A percentile compares a stretch with the other conserved stretches of the same genome.
These are phyloP conservation scores for Xerocomus potaroensis DNA, from an alignment of 768 basidiomycete genomes.

Conservation along the genomic window DNA sequence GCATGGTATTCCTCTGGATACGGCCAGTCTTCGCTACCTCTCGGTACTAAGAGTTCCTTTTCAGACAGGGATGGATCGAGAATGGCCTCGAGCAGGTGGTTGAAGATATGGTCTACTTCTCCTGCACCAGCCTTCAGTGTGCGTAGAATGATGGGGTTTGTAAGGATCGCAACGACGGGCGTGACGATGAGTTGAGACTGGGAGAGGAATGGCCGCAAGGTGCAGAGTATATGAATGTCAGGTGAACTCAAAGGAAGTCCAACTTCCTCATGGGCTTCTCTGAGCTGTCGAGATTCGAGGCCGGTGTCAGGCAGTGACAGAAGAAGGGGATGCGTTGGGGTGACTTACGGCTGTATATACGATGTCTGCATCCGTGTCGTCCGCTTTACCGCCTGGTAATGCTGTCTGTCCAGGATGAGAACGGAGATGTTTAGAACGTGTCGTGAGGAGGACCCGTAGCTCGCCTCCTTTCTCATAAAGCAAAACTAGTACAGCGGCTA, in stretches of 20 bases:
- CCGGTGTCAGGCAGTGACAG: background rate
- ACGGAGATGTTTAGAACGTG: slow-evolving; percentile 70
- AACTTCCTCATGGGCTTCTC: slow-evolving; percentile 88
- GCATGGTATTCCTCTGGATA: slow-evolving; percentile 74
- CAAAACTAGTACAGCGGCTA: slow-evolving; percentile 76
- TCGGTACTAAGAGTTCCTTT: slow-evolving; percentile 46
- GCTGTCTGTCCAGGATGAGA: slow-evolving; percentile 82
- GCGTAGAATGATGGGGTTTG: slow-evolving; percentile 45
- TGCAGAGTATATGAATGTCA: slow-evolving; percentile 54
- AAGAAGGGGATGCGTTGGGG: background rate
- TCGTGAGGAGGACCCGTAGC: slow-evolving; percentile 78
- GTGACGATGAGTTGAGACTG: slow-evolving; percentile 67
- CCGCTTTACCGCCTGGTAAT: slow-evolving; percentile 76
- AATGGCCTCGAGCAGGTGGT: slow-evolving; percentile 70
- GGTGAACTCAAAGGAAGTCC: slow-evolving; percentile 56
- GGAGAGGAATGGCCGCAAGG: slow-evolving; percentile 65
- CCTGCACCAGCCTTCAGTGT: slow-evolving; percentile 50
- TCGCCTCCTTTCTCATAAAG: slow-evolving; percentile 67
- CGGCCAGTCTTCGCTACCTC: slow-evolving; percentile 72
- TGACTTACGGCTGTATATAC: slow-evolving; percentile 70
- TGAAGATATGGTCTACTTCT: slow-evolving; percentile 80
- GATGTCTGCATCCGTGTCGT: slow-evolving; percentile 58
- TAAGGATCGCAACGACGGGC: slow-evolving; percentile 72
- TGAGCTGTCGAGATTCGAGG: slow-evolving; percentile 44
- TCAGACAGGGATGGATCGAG: slow-evolving; percentile 52